Conservation (phyloP, 495 filamentous ascomycete species). For the Oidiodendron maius region DNA sequence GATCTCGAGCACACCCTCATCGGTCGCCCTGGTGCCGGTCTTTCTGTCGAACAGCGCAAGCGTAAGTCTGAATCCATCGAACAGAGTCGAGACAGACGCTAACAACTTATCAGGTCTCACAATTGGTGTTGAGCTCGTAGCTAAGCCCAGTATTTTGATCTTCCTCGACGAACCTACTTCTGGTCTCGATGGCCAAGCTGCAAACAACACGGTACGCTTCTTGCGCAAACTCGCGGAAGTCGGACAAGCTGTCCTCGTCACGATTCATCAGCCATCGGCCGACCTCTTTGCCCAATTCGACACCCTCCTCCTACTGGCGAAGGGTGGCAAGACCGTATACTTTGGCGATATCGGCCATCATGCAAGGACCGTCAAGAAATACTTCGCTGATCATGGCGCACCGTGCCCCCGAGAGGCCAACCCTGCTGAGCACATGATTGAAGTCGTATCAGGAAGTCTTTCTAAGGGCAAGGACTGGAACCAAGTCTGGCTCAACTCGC, state of each 20-base stretch:
- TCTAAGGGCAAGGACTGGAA: constrained; percentile 47
- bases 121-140: constrained; percentile 69
- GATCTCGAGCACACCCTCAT: constrained; percentile 82
- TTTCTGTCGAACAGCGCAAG: constrained; percentile 83
- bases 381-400: constrained; percentile 69
- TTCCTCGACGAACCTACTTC: constrained; percentile 75
- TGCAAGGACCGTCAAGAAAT: constrained; percentile 52
- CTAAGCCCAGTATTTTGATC: constrained; percentile 65
- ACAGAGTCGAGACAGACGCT: too few species aligned
- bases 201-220: constrained; percentile 71
- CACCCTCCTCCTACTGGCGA: constrained; percentile 63
- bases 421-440: constrained; percentile 77
- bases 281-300: constrained; percentile 88
- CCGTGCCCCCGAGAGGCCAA: constrained; percentile 66
- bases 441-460: constrained; percentile 59
- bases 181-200: constrained; percentile 51
- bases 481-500: constrained; percentile 33
- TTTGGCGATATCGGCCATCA: constrained; percentile 69
- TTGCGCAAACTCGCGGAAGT: constrained; percentile 72
- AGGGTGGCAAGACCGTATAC: constrained; percentile 66
- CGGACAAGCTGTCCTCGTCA: constrained; percentile 82
- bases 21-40: constrained; percentile 77
- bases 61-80: too few species aligned
- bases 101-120: too few species aligned
- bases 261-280: constrained; percentile 85